Conservation (phyloP, 2,329 filamentous ascomycete genomes). For the Fusarium cyanostomum region DNA sequence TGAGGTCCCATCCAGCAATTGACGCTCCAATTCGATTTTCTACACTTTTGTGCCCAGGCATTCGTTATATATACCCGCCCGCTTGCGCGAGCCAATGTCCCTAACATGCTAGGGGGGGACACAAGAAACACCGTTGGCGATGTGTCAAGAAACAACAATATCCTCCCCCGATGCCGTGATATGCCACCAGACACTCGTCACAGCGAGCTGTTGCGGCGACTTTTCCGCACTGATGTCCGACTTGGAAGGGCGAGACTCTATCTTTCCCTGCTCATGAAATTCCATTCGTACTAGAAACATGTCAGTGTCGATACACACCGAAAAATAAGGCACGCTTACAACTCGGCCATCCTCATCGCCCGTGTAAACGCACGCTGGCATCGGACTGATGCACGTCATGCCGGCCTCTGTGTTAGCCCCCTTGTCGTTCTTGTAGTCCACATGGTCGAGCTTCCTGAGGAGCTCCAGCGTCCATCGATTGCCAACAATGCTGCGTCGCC, state of each 20-base stretch:
- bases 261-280: slow-evolving; percentile 65
- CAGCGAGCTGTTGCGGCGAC: slow-evolving; percentile 22
- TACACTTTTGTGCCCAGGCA: slow-evolving; percentile 16
- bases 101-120: slow-evolving; percentile 27
- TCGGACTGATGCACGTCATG: slow-evolving; percentile 87
- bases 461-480: slow-evolving; percentile 81
- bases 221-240: slow-evolving; percentile 30
- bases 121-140: slow-evolving; percentile 25
- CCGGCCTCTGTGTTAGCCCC: slow-evolving; percentile 69
- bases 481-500: slow-evolving; percentile 63
- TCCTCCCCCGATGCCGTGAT: background rate
- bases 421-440: slow-evolving; percentile 71
- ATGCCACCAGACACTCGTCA: slow-evolving; percentile 2
- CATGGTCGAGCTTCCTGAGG: slow-evolving; percentile 83
- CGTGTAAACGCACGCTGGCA: slow-evolving; percentile 86
- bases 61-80: slow-evolving; percentile 24
- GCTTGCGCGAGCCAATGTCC: slow-evolving; percentile 24
- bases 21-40: slow-evolving; percentile 43
- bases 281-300: slow-evolving; percentile 67
- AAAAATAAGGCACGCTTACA: slow-evolving; percentile 56
- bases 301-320: slow-evolving; percentile 7
- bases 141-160: slow-evolving; percentile 24
- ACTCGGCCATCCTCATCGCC: slow-evolving; percentile 94
- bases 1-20: slow-evolving; percentile 37
- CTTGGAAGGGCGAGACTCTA: slow-evolving; percentile 52